Evolutionary conservation across 108 stramenopile species (phyloP).

Genomic region (Cyclotella sp.): DNA sequence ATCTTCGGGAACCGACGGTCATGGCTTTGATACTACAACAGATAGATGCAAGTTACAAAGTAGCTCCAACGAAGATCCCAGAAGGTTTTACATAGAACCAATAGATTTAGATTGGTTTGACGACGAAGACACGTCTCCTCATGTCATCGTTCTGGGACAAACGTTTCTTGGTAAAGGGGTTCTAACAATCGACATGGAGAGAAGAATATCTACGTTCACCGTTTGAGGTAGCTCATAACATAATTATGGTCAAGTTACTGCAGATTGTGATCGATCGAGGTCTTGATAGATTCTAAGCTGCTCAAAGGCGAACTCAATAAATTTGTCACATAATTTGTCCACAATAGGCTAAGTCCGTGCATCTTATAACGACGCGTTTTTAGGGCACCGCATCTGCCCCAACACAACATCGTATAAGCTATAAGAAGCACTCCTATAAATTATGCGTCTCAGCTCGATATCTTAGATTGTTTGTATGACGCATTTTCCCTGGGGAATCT

Average conservation of each 20-base stretch:
- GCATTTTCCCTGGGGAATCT: conserved; percentile 56
- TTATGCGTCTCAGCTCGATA: neutral
- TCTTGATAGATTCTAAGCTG: no score
- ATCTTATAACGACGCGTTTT: no score
- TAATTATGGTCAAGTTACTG: no score
- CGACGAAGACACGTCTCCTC: conserved; percentile 30
- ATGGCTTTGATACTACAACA: neutral
- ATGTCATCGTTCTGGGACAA: conserved; percentile 53
- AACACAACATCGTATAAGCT: neutral
- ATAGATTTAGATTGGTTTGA: conserved; percentile 61
- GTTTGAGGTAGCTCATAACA: no score
- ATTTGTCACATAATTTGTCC: no score
- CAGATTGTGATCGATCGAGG: no score
- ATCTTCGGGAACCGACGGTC: neutral
- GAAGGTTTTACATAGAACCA: conserved; percentile 36
- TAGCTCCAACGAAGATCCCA: conserved; percentile 28
- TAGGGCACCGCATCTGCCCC: no score
- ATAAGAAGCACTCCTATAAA: neutral
- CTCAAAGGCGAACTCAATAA: no score
- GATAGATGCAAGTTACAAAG: conserved; percentile 26
- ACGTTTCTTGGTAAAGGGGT: conserved; percentile 44
- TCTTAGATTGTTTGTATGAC: conserved; percentile 50
- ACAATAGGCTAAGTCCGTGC: no score
- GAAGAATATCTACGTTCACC: conserved; percentile 35
- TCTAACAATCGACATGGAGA: conserved; percentile 49